Evolutionary conservation across 176 grass and related monocot genomes (phyloP), one percentile per base, ranked within the genome.

Genomic region (Musa itinerans): DNA sequence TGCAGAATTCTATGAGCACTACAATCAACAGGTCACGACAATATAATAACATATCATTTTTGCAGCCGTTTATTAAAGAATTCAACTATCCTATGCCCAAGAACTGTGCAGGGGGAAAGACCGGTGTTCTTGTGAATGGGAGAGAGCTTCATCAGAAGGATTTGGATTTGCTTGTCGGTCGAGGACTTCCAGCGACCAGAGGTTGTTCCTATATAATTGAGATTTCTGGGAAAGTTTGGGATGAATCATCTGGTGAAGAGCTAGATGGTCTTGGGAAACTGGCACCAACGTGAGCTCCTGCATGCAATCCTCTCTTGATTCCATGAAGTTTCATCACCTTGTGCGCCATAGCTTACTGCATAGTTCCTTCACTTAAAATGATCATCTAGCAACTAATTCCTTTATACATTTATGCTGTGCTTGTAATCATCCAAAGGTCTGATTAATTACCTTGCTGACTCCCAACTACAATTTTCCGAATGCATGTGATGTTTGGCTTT

Each of bases 131-230:
- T 67, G 62, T 99, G 75, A 99, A 99, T n/a, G 95, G 95, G 22
- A 91, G 95, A 89, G 95, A 99, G 76, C 95, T 99, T 82, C 86
- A 99, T 76, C 86, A 83, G 70, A 94, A 89, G 72, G 95, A 94
- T 87, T 80, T 99, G 54, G 84, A 94, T 57, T 86, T 99, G 81
- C 86, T 99, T 68, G 76, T 77, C 13, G 75, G 86, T 73, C 87
- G 95, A 79, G 95, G 95, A 50, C 86, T 99, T 52, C 76, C 90
- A 81, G 69, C 51, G 84, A 87, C 86, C 2, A 78, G 82, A 78
- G 86, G 81, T 56, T 50, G 29, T 70, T 93, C 83, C 61, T 99
- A 99, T 63, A 71, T 84, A 82, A 80, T 99, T 78, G 90, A 99
- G 74, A 93, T 79, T 70, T 84, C 90, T 27, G 95, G 95, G 20